Base-by-base conservation (phyloP, 176 grass and related monocot genomes). In the Oryza punctata region DNA sequence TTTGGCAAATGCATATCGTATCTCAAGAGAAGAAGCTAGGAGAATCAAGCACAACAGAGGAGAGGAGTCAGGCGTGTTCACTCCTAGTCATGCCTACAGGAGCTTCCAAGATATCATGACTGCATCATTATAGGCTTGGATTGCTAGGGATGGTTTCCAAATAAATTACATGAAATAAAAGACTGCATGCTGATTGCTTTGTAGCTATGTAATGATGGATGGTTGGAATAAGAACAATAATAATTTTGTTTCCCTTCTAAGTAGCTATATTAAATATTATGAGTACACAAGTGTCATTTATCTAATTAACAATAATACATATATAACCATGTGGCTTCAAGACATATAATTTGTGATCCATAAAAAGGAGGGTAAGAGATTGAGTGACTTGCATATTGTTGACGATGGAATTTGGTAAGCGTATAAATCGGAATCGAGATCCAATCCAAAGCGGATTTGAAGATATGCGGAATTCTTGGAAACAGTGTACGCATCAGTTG, bases 11-110 rank as follows among this genome's bases (percentile, higher is more conserved):
- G 72, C 70, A 15, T 87, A 82, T 43, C 27, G 70, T 9, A 18
- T 87, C 6, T 87, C 85, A 30, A 81, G 71, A 49, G 85, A 82
- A 33, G 70, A 87, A n/a, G 79, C 85, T 26, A 66, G 23, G 27
- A 87, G 77, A 38, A 28, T 87, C 40, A 87, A 87, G 38, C 28
- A 81, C 4, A 87, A 67, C 10, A 77, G 85, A 40, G 46, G 21
- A 67, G 37, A 77, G 29, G 71, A 87, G 28, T 30, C 45, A 10
- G 65, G 78, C 29, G 80, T 35, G 12, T 67, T 87, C 38, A 47
- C 32, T 72, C 76, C 84, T 10, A 81, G 21, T 5, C 50, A 26
- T 1, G 37, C 5, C 74, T 77, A 77, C 6, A 77, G 6, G 21
- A 63, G 54, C 13, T 16, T 35, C 32, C 21, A 38, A 77, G 52